Evolutionary conservation across 1,284 basidiomycete species (phyloP).

Genomic region (Xerocomus cyaneibrunnescens): DNA sequence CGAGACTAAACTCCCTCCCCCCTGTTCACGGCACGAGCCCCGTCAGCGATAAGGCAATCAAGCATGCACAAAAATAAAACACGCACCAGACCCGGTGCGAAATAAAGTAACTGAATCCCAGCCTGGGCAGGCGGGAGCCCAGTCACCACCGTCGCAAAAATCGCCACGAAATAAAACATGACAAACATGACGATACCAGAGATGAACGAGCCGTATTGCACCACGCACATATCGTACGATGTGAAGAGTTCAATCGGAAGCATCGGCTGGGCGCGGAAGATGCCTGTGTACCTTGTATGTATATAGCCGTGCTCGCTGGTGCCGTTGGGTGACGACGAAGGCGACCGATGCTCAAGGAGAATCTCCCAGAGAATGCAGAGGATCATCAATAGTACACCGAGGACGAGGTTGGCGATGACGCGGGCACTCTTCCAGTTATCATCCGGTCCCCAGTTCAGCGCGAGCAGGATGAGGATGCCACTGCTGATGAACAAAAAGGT

Average conservation of each 20-base stretch:
- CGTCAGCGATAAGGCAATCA: not conserved
- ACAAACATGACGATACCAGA: constrained; percentile 51
- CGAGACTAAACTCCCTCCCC: constrained; percentile 17
- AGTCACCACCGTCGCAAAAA: constrained; percentile 48
- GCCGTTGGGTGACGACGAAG: not conserved
- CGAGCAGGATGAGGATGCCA: constrained; percentile 40
- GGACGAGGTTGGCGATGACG: constrained; percentile 38
- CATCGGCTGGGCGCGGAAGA: constrained; percentile 41
- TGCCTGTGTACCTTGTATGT: constrained; percentile 14
- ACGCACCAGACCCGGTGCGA: constrained; percentile 47
- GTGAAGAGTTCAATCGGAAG: constrained; percentile 43
- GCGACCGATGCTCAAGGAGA: constrained; percentile 35
- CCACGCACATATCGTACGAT: constrained; percentile 41
- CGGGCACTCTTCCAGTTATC: constrained; percentile 36
- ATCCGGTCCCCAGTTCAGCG: constrained; percentile 40
- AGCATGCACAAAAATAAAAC: not conserved
- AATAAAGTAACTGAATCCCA: constrained; percentile 49
- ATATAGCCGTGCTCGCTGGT: not conserved
- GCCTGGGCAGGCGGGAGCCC: constrained; percentile 39
- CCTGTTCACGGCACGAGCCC: constrained; percentile 11
- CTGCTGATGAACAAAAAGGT: constrained; percentile 40
- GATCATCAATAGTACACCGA: constrained; percentile 41
- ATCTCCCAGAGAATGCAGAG: constrained; percentile 43
- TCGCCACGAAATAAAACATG: constrained; percentile 53
- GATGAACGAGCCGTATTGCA: constrained; percentile 40